Evolutionary conservation across 2,329 filamentous ascomycete species (phyloP), one percentile per base, ranked within the genome.

Genomic region (Cladosporium sp.): DNA sequence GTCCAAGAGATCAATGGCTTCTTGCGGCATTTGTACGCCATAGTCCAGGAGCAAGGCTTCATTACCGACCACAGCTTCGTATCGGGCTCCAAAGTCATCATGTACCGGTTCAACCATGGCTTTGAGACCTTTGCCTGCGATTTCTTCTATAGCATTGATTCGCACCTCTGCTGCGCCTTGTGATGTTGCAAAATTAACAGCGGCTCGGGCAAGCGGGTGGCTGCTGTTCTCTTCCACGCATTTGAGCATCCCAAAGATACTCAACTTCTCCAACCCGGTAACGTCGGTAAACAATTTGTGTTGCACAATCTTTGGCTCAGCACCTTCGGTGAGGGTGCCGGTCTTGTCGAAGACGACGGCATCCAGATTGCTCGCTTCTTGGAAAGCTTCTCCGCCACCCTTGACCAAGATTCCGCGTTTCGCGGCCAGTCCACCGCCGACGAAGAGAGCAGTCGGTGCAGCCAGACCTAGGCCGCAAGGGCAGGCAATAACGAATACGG

Each of bases 401-500:
- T 90, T 89, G 60, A 87, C 88, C 1, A 95, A 75, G 52, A 95
- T 89, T 1, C 89, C 89, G 62, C 88, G 73, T 65, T 85, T 84
- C 6, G 89, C 89, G 2, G 89, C 89, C 14, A 93, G 73, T 1
- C 88, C 88, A 34, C 86, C 84, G 2, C 87, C 89, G 9, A 93
- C 88, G 58, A 92, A 92, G 33, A 95, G 65, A 11, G 89, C 89
- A 0, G 89, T 95, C 1, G 89, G 89, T 0, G 88, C 88, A n/a
- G 89, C 89, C 7, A 95, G 80, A 1, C 85, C 89, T 11, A 95
- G 77, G 2, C 89, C 89, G 63, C 89, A 95, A 1, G 89, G 89
- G 63, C 89, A 95, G 2, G 89, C 88, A 31, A 95, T 85, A 33
- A 95, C 87, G 60, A 95, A 93, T 10, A 93, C 88, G 7, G 89